Conservation (phyloP, 352 stramenopile species). For the Phytopythium boreale region DNA sequence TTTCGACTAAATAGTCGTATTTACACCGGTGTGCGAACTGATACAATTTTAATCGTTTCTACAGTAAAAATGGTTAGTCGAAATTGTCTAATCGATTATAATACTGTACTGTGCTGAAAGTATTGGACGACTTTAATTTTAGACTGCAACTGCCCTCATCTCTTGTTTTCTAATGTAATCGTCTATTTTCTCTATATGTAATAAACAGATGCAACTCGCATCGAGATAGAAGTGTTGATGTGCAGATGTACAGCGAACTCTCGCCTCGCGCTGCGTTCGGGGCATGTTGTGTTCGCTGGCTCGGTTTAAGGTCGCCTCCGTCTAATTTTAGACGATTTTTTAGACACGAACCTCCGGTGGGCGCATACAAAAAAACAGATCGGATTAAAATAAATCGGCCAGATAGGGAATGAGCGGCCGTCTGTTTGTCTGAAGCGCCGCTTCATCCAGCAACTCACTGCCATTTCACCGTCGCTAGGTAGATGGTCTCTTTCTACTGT, state of each 20-base stretch:
- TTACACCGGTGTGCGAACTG: not conserved
- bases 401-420: conserved; percentile 2
- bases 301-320: not conserved
- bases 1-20: not conserved
- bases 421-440: conserved; percentile 1
- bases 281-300: too few relatives aligned
- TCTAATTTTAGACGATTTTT: not conserved
- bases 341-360: not conserved
- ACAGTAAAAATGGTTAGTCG: not conserved
- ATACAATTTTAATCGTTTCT: too few relatives aligned
- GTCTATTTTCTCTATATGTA: too few relatives aligned
- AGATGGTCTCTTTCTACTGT: too few relatives aligned
- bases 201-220: too few relatives aligned
- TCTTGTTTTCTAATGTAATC: too few relatives aligned
- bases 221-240: too few relatives aligned
- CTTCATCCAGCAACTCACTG: not conserved
- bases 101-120: too few relatives aligned
- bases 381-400: not conserved
- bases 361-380: not conserved
- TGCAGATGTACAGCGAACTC: too few relatives aligned
- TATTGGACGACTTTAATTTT: too few relatives aligned
- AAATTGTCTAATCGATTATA: not conserved
- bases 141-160: too few relatives aligned
- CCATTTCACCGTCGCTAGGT: not conserved
- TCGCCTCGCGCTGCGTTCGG: too few relatives aligned